Evolutionary conservation across 1,139 yeast genomes (phyloP).

Genomic region (Pichia sp.): DNA sequence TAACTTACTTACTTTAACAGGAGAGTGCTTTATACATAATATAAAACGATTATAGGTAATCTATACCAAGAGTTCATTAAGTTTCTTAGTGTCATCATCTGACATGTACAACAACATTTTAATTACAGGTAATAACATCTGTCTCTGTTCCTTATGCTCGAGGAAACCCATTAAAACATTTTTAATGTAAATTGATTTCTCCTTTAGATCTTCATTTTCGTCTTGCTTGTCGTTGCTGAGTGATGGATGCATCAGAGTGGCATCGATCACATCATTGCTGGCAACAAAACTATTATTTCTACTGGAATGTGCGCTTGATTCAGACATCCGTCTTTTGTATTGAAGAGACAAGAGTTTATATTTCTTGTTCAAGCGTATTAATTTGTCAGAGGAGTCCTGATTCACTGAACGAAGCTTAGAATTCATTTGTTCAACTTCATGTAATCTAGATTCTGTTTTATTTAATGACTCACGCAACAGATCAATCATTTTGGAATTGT

Average conservation of each 20-base stretch:
- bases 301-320: constrained; percentile 28
- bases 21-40: not conserved
- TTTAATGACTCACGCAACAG: constrained; percentile 53
- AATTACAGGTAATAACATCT: constrained; percentile 78
- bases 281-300: constrained; percentile 22
- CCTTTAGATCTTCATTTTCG: constrained; percentile 31
- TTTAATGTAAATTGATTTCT: constrained; percentile 71
- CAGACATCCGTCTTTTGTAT: constrained; percentile 37
- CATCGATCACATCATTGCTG: not conserved
- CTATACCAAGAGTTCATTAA: constrained; percentile 56
- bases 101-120: constrained; percentile 67
- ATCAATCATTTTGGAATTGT: constrained; percentile 36
- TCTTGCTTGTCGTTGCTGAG: constrained; percentile 4
- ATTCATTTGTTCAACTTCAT: constrained; percentile 57
- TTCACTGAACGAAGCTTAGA: constrained; percentile 54
- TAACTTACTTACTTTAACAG: no score
- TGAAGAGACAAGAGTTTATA: constrained; percentile 61
- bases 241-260: constrained; percentile 7
- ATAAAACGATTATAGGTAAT: constrained; percentile 9
- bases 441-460: constrained; percentile 45
- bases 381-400: constrained; percentile 63
- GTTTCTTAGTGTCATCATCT: constrained; percentile 66
- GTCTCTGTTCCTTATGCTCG: constrained; percentile 89
- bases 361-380: constrained; percentile 63
- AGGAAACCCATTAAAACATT: constrained; percentile 85